A percentile compares a stretch with the other conserved stretches of the same genome.
These are phyloP conservation scores for Mucor plumbeus DNA, from an alignment of 371 early-diverging fungal species.

Conservation along the genomic window DNA sequence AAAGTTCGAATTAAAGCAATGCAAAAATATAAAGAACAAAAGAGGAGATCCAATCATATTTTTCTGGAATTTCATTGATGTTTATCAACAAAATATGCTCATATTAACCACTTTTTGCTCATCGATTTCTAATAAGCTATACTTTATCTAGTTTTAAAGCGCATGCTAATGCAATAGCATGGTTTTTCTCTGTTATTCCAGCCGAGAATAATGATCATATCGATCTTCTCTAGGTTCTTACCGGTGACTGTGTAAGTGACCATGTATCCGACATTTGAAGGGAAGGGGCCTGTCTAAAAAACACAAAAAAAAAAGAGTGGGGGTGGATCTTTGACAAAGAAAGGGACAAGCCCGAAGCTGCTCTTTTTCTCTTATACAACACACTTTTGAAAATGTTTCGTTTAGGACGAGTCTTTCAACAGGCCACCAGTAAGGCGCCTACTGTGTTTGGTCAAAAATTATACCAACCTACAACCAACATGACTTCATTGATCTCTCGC, in stretches of 20 bases:
- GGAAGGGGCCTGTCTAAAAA: constrained; percentile 14
- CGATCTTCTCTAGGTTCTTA: too few species aligned
- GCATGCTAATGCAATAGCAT: not conserved
- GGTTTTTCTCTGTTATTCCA: not conserved
- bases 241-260: constrained; percentile 7
- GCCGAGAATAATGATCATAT: not conserved
- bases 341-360: not conserved
- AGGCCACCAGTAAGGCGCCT: constrained; percentile 20
- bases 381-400: constrained; percentile 24
- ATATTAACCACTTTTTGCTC: not conserved
- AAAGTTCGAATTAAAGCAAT: not conserved
- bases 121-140: not conserved
- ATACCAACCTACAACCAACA: constrained; percentile 10
- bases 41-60: not conserved
- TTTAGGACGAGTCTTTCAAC: constrained; percentile 29
- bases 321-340: not conserved
- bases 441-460: constrained; percentile 12
- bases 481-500: constrained; percentile 18
- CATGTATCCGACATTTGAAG: constrained; percentile 3
- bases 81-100: not conserved
- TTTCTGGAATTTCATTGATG: not conserved
- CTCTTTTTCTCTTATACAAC: constrained; percentile 2
- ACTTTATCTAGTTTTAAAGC: not conserved
- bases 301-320: not conserved
- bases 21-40: not conserved